These are phyloP conservation scores for Neurospora sp. DNA, from an alignment of 495 filamentous ascomycete genomes.

Conservation along the genomic window DNA sequence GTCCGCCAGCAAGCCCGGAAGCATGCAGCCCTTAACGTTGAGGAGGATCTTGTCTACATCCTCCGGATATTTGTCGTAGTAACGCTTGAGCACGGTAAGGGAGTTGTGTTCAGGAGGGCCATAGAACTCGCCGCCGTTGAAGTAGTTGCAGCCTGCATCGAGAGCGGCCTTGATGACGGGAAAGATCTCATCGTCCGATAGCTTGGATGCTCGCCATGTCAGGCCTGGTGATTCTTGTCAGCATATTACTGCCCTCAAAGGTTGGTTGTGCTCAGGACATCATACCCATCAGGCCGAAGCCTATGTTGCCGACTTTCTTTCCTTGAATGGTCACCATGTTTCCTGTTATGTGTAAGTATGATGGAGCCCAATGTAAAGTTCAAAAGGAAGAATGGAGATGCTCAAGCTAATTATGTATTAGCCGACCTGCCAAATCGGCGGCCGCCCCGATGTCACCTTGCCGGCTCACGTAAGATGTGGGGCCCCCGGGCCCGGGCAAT, in stretches of 20 bases:
- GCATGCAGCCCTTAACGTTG: slow-evolving; percentile 51
- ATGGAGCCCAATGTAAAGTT: neutral
- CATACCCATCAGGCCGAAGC: slow-evolving; percentile 49
- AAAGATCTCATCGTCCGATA: slow-evolving; percentile 52
- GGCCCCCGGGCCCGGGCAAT: neutral
- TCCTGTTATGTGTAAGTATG: neutral
- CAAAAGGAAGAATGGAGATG: neutral
- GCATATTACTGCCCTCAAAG: neutral
- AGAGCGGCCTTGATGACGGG: slow-evolving; percentile 58
- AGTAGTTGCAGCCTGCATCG: slow-evolving; percentile 58
- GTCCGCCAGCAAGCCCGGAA: slow-evolving; percentile 30
- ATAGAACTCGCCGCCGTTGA: slow-evolving; percentile 80
- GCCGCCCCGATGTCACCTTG: neutral
- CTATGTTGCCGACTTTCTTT: slow-evolving; percentile 45
- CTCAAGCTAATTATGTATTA: neutral
- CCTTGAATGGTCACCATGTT: slow-evolving; percentile 23
- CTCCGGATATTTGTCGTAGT: slow-evolving; percentile 58
- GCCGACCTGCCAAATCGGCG: neutral
- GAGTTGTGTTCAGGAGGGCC: slow-evolving; percentile 60
- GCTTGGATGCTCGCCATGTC: slow-evolving; percentile 52
- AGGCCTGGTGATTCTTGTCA: slow-evolving; percentile 41
- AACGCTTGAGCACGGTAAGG: slow-evolving; percentile 50
- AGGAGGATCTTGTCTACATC: slow-evolving; percentile 57
- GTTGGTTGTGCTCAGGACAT: neutral
- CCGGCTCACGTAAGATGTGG: neutral